Base-by-base conservation (phyloP, 345 rosid species). In the Brassica carinata region DNA sequence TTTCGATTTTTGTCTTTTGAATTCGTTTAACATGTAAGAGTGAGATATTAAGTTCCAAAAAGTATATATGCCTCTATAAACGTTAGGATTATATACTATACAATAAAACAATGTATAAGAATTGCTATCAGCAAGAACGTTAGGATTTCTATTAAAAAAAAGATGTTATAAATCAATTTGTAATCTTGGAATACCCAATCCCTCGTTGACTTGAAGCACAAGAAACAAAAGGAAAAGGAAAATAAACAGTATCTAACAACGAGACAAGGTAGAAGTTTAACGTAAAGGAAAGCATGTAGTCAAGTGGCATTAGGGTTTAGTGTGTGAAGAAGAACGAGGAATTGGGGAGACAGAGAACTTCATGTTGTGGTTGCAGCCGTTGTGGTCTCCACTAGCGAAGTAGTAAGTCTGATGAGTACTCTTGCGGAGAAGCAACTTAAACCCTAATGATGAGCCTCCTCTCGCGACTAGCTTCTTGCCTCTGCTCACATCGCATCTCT, bases 281-380 rank as follows among this genome's bases (percentile, higher is more conserved):
- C 2, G 51, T 30, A 71, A 71, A 55, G 51, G 17, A 70, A 71
- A 71, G 6, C 29, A 71, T 33, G 13, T 8, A 55, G 31, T 18
- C 6, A 57, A 33, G 62, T 33, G 29, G 29, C 5, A 17, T 57
- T 57, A 72, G 14, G 75, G 53, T 33, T 58, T 72, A 10, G 65
- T 36, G 36, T 38, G 59, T 5, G 76, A 23, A 36, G 27, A 15
- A 8, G 31, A 34, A 34, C 65, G 31, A 5, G 34, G 55, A 36
- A 72, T 59, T 2, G 67, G 14, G 13, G 76, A 34, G 33, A 72
- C 6, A 26, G 76, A 61, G 58, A 73, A 61, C 68, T 61, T 73
- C 76, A 73, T 73, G 58, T 73, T 73, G 57, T 73, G 36, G 38
- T 61, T 73, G 58, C 76, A 73, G 68, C 26, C 38, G 33, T 61